Conservation (phyloP, 495 filamentous ascomycete genomes). For the Annulohypoxylon moriforme region DNA sequence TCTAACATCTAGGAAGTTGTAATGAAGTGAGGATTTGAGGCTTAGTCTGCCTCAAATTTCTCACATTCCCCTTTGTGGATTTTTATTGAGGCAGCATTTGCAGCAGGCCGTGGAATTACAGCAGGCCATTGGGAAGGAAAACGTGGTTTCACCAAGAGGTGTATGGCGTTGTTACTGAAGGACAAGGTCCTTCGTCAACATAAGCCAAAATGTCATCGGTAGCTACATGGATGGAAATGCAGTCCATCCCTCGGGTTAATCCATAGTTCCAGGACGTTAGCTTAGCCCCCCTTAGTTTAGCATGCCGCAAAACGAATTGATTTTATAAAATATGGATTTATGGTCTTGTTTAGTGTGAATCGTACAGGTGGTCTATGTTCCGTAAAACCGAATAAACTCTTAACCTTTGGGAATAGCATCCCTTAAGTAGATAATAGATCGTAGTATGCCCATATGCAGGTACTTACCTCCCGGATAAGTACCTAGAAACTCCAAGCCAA, state of each 20-base stretch:
- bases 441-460: too few relatives aligned
- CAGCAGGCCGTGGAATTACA: slow-evolving; percentile 7
- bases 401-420: too few relatives aligned
- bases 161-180: slow-evolving; percentile 19
- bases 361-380: too few relatives aligned
- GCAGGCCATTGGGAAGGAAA: slow-evolving; percentile 26
- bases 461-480: too few relatives aligned
- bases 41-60: neutral
- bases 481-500: too few relatives aligned
- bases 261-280: slow-evolving; percentile 14
- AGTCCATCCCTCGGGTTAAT: slow-evolving; percentile 10
- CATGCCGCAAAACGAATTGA: slow-evolving; percentile 36
- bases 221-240: neutral
- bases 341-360: neutral
- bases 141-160: slow-evolving; percentile 17
- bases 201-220: neutral
- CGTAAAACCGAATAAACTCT: too few relatives aligned
- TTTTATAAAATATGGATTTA: neutral
- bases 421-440: too few relatives aligned
- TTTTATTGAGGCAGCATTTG: slow-evolving; percentile 14
- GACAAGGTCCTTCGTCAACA: slow-evolving; percentile 2
- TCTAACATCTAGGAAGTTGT: slow-evolving; percentile 11
- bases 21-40: neutral
- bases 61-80: slow-evolving; percentile 21
- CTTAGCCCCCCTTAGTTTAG: slow-evolving; percentile 10